phyloP scores from a whole-genome alignment of 495 filamentous ascomycete genomes.

The Venustampulla echinocandica region DNA sequence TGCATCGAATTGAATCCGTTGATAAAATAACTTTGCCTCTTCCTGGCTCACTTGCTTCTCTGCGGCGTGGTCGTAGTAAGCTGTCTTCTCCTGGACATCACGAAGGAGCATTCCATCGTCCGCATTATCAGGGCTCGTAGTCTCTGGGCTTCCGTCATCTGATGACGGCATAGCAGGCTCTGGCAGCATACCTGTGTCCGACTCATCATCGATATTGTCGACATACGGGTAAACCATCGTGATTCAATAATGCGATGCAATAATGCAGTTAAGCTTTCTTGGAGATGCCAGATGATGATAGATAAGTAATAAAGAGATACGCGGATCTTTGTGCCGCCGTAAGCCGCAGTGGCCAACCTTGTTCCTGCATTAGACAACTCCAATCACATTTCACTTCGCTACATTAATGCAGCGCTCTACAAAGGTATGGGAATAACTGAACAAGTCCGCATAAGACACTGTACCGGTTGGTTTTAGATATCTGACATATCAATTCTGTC shows the following conservation, averaged over 20 bases:
- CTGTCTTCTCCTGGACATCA: conserved; percentile 69
- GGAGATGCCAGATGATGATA: too few species aligned
- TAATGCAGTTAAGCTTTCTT: not conserved
- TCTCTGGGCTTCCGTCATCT: conserved; percentile 11
- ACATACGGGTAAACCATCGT: not conserved
- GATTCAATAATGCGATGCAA: too few species aligned
- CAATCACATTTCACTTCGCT: too few species aligned
- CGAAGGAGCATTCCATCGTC: conserved; percentile 57
- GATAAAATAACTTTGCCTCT: conserved; percentile 92
- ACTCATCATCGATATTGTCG: conserved; percentile 11
- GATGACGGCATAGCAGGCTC: conserved; percentile 12
- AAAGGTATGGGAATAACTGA: too few species aligned
- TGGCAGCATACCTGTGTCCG: conserved; percentile 21
- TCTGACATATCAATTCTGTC: conserved; percentile 14
- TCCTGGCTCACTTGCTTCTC: conserved; percentile 86
- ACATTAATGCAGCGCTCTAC: too few species aligned
- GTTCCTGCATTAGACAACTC: too few species aligned
- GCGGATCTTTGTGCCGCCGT: too few species aligned
- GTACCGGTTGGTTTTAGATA: too few species aligned
- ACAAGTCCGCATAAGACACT: too few species aligned
- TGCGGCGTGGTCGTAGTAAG: conserved; percentile 76
- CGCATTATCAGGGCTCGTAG: conserved; percentile 7
- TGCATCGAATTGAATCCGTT: conserved; percentile 65
- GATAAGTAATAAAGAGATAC: too few species aligned
- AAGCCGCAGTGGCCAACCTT: too few species aligned